Conservation (phyloP, 2,329 filamentous ascomycete genomes). For the Colletotrichum sp. region DNA sequence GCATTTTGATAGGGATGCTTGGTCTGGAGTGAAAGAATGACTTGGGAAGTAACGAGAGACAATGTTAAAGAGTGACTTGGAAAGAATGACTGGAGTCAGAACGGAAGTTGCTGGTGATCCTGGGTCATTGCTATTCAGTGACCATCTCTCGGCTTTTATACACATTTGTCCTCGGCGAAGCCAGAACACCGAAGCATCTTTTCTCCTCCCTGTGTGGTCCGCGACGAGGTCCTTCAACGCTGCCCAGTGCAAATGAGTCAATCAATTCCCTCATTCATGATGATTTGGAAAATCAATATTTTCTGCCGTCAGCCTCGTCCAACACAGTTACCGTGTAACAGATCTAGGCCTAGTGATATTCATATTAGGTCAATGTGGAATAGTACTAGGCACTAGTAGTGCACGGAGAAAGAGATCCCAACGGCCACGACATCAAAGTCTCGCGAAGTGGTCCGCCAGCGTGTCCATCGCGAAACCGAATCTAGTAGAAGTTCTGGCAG, state of each 20-base stretch:
- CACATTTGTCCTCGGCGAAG: neutral
- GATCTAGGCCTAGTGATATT: accelerated
- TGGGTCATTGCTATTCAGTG: accelerated
- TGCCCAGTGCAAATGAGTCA: neutral
- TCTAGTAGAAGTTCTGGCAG: neutral
- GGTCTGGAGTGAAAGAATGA: accelerated
- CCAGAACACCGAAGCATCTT: neutral
- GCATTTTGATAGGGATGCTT: neutral
- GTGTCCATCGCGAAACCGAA: neutral
- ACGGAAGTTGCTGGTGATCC: neutral
- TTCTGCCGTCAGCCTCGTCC: neutral
- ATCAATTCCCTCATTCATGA: accelerated
- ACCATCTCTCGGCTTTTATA: accelerated
- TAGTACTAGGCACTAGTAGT: neutral
- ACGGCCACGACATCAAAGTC: accelerated
- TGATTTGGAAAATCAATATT: accelerated
- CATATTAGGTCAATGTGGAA: accelerated
- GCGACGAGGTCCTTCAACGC: neutral
- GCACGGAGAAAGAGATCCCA: accelerated
- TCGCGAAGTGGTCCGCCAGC: neutral
- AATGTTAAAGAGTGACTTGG: neutral
- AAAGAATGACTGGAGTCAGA: neutral
- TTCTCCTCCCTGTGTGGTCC: neutral
- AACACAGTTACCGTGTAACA: accelerated
- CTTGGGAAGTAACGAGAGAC: neutral